These are phyloP conservation scores for Sporothrix brasiliensis DNA, from an alignment of 2,329 filamentous ascomycete genomes.

Conservation along the genomic window DNA sequence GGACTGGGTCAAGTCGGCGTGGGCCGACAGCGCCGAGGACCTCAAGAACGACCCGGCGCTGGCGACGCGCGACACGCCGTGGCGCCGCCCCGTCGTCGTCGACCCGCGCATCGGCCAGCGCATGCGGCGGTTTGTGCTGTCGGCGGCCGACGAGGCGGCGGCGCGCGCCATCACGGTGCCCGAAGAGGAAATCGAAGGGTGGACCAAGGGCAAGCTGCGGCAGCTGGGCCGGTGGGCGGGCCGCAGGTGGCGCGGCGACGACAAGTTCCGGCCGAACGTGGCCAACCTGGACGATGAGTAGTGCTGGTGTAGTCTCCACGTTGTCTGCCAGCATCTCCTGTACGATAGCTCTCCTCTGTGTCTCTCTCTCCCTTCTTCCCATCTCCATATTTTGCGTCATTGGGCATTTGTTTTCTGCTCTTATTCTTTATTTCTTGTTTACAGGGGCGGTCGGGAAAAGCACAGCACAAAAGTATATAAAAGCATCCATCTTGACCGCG, in stretches of 20 bases:
- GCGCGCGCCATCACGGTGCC: constrained; percentile 64
- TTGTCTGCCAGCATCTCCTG: neutral
- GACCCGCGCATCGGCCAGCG: constrained; percentile 74
- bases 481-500: neutral
- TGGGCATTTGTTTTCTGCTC: neutral
- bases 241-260: constrained; percentile 47
- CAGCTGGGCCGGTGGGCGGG: constrained; percentile 57
- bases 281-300: constrained; percentile 36
- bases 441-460: constrained; percentile 19
- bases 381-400: constrained; percentile 9
- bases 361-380: neutral
- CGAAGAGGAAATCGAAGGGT: constrained; percentile 70
- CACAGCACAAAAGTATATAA: constrained; percentile 2
- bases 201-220: constrained; percentile 64
- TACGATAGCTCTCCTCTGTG: neutral
- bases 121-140: constrained; percentile 79
- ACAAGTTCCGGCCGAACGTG: constrained; percentile 43
- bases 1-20: constrained; percentile 82
- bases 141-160: constrained; percentile 68
- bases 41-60: neutral
- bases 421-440: neutral
- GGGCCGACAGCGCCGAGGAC: constrained; percentile 53
- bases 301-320: neutral
- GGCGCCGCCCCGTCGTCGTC: constrained; percentile 72
- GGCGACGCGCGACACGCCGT: constrained; percentile 63